A percentile compares a stretch with the other conserved stretches of the same genome.
phyloP scores from a whole-genome alignment of 1,284 basidiomycete genomes.

The Meira miltonrushii region DNA sequence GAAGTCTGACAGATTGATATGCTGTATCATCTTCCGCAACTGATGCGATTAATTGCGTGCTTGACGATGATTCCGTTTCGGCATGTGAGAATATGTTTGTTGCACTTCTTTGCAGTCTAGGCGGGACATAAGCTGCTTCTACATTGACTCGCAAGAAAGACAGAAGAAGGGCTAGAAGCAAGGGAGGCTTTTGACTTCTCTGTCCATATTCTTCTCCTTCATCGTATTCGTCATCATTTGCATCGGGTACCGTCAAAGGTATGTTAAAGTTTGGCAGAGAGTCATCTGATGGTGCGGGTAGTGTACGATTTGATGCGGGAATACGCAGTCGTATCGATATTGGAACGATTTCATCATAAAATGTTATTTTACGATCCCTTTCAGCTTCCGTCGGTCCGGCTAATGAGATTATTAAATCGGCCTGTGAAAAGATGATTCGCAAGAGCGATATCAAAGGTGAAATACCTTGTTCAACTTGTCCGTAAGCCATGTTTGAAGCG shows the following conservation, averaged over 20 bases:
- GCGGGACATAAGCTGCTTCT: not conserved
- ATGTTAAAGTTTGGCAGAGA: not conserved
- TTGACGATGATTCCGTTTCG: not conserved
- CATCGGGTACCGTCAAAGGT: not conserved
- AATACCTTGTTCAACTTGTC: not conserved
- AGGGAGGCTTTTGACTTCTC: not conserved
- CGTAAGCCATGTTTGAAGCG: not conserved
- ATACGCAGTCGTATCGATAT: conserved; percentile 1
- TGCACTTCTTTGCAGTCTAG: not conserved
- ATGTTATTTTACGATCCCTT: conserved; percentile 1
- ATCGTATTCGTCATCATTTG: not conserved
- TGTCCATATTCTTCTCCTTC: not conserved
- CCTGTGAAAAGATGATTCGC: not conserved
- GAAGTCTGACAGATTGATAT: conserved; percentile 3
- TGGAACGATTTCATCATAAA: conserved; percentile 6
- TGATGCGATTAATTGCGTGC: not conserved
- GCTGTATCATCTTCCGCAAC: not conserved
- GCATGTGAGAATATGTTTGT: not conserved
- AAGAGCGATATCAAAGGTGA: conserved; percentile 2
- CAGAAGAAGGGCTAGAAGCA: conserved; percentile 1
- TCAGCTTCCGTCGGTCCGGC: not conserved
- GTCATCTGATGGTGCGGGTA: not conserved
- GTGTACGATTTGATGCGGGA: conserved; percentile 1
- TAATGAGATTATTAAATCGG: not conserved
- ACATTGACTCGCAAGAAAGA: not conserved